Evolutionary conservation across 2,329 filamentous ascomycete genomes (phyloP), one percentile per base, ranked within the genome.

Genomic region (Diplodia scrobiculata): DNA sequence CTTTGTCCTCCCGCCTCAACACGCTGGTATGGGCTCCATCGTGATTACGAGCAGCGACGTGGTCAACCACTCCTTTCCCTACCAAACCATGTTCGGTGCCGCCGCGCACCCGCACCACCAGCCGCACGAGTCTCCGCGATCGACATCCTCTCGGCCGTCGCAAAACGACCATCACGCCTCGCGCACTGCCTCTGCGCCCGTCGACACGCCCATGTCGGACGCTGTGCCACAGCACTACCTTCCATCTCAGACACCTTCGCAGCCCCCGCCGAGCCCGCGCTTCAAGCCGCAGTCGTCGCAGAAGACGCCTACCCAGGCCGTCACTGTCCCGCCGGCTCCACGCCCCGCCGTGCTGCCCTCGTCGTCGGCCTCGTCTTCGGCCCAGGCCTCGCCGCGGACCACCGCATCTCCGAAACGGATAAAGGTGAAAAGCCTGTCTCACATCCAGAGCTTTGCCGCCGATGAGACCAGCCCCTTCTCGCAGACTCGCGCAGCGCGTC

Each of bases 401-500:
- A 68, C 67, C 71, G 67, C 36, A 36, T 77, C 63, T 72, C 73
- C 71, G 83, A 85, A 34, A 84, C 86, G 45, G 83, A 91, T 98
- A 73, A 90, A 91, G 75, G 88, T 99, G 51, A 90, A 91, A 73
- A 92, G 97, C 76, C 83, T 99, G 59, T 90, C 89, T 50, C 95
- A 99, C 74, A 94, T 99, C 68, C 91, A 95, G 75, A 92, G 87
- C 74, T 89, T 99, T 69, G 92, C 92, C 29, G 88, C 85, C 69
- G 89, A 94, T 69, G 91, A 97, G 70, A 81, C 82, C 89, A 74
- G 87, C 77, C 70, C 83, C 72, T 78, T 84, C 79, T 76, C 84
- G 71, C 83, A 69, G 80, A 84, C 72, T 64, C 76, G 75, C 70
- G 78, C 76, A 68, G 75, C 77, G 62, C 72, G 77, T 47, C 77